phyloP scores from a whole-genome alignment of 768 basidiomycete genomes.

The Mycena galopus region DNA sequence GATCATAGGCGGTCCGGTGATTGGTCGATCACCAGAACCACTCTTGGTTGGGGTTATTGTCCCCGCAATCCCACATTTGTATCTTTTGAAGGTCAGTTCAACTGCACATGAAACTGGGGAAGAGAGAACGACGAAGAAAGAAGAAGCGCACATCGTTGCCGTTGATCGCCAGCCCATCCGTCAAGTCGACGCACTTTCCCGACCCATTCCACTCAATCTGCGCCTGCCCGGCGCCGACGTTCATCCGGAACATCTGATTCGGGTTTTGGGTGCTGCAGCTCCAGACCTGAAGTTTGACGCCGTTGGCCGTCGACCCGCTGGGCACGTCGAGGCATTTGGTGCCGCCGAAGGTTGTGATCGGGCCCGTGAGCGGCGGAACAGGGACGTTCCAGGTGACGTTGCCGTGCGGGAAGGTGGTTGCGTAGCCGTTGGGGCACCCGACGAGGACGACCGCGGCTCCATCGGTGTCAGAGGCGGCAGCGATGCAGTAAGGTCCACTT shows the following conservation, averaged over 20 bases:
- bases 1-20: not conserved
- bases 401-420: not conserved
- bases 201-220: not conserved
- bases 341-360: not conserved
- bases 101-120: not conserved
- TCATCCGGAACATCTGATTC: not conserved
- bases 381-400: not conserved
- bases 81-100: too few relatives aligned
- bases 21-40: too few relatives aligned
- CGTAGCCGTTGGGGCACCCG: not conserved
- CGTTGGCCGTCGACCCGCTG: not conserved
- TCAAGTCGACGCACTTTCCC: not conserved
- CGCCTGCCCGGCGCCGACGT: not conserved
- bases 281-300: not conserved
- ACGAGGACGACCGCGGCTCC: not conserved
- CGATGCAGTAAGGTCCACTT: not conserved
- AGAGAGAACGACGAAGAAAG: not conserved
- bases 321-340: not conserved
- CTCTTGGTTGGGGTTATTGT: not conserved
- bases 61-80: not conserved
- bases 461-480: not conserved
- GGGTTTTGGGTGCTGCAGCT: not conserved
- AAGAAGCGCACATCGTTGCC: not conserved
- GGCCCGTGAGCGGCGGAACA: not conserved
- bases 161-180: not conserved